Conservation (phyloP, 208 protist genomes). For the Leishmania major region DNA sequence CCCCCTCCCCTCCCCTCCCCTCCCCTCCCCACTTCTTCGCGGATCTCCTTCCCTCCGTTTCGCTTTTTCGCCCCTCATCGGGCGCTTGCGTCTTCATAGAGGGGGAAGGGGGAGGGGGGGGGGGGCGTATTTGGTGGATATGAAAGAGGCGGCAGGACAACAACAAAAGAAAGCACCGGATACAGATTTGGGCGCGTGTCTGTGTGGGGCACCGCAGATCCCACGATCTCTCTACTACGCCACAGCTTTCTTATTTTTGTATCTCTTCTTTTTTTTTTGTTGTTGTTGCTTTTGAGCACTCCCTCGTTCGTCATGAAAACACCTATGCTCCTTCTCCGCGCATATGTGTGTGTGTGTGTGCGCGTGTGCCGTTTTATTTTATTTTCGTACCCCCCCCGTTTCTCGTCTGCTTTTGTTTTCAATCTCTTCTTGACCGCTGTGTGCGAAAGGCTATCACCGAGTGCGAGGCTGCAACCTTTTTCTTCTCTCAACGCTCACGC, state of each 20-base stretch:
- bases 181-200: background rate
- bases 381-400: no score
- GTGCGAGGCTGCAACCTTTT: background rate
- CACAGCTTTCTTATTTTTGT: no score
- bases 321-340: background rate
- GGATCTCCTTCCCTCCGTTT: no score
- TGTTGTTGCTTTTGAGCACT: no score
- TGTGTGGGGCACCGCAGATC: no score
- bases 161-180: no score
- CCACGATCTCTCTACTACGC: no score
- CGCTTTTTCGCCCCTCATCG: background rate
- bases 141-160: background rate
- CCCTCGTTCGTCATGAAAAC: background rate
- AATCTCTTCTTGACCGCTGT: background rate
- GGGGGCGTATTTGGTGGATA: background rate
- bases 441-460: background rate
- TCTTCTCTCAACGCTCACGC: background rate
- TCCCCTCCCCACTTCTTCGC: background rate
- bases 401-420: background rate
- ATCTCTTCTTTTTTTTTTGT: no score
- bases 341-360: background rate
- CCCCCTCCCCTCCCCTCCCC: no score
- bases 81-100: background rate
- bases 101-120: no score
- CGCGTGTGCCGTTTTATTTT: background rate